Evolutionary conservation across 108 stramenopile genomes (phyloP).

Genomic region (Pseudonitzschia multiseries): DNA sequence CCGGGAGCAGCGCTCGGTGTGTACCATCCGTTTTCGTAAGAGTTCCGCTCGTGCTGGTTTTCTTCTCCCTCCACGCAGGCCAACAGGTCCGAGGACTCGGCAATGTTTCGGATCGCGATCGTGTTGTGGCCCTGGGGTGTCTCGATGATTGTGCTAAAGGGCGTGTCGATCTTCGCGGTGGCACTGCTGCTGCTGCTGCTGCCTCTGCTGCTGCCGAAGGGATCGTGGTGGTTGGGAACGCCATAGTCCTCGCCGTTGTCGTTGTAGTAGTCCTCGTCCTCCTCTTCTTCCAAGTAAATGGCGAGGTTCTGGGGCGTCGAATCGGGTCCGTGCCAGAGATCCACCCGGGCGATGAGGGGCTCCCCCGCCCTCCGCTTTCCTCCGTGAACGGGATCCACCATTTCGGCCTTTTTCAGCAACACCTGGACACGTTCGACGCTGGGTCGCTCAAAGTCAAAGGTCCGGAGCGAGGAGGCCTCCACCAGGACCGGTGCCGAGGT

Average conservation of each 20-base stretch:
- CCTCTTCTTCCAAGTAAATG: constrained; percentile 75
- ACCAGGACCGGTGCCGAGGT: constrained; percentile 50
- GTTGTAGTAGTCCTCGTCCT: constrained; percentile 10
- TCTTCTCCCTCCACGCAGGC: constrained; percentile 61
- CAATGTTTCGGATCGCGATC: constrained; percentile 77
- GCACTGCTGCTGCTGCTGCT: constrained; percentile 34
- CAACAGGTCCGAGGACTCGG: constrained; percentile 60
- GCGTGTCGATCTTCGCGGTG: constrained; percentile 21
- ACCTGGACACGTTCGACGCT: constrained; percentile 64
- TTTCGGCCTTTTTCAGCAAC: constrained; percentile 58
- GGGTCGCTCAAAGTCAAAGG: constrained; percentile 60
- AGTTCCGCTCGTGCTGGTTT: not conserved
- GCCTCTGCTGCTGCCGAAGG: not conserved
- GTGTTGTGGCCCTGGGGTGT: constrained; percentile 75
- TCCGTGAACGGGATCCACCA: not conserved
- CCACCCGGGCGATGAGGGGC: constrained; percentile 71
- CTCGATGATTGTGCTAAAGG: constrained; percentile 71
- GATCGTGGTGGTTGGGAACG: too few relatives aligned
- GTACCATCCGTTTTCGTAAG: not conserved
- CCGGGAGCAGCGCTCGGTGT: not conserved
- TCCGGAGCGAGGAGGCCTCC: constrained; percentile 72
- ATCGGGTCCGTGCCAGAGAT: constrained; percentile 79
- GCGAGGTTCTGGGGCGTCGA: constrained; percentile 79
- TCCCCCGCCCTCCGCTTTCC: constrained; percentile 4
- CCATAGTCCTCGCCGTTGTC: not conserved